Conservation (phyloP, 2,329 filamentous ascomycete species). For the Ramularia endophylla region DNA sequence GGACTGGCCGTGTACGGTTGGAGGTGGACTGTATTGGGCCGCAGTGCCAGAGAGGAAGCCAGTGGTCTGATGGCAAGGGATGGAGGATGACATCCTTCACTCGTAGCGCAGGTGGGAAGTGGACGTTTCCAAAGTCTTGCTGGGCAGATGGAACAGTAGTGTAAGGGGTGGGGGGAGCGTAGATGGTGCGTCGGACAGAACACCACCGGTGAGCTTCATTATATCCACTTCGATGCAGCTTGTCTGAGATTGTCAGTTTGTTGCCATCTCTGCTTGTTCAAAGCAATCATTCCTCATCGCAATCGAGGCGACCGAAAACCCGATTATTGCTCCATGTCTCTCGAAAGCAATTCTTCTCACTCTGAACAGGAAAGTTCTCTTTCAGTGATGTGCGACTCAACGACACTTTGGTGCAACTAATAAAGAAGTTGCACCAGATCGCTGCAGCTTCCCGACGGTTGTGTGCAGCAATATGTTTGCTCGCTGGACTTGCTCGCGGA, state of each 20-base stretch:
- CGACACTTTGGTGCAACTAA: no score
- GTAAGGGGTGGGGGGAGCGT: neutral
- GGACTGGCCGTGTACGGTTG: conserved; percentile 8
- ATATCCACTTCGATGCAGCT: no score
- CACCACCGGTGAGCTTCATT: neutral
- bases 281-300: neutral
- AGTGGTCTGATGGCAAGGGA: conserved; percentile 6
- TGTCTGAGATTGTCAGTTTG: neutral
- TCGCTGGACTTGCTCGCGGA: no score
- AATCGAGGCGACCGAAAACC: neutral
- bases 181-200: conserved; percentile 4
- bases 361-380: no score
- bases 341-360: no score
- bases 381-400: no score
- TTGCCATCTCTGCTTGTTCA: neutral
- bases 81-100: conserved; percentile 4
- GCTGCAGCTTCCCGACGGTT: no score
- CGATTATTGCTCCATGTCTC: neutral
- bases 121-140: neutral
- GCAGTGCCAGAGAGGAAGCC: conserved; percentile 5
- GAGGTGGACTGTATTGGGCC: conserved; percentile 7
- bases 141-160: no score
- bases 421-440: no score
- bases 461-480: no score
- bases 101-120: neutral